Base-by-base conservation (phyloP, 306 rosid genomes). In the Casuarina cunninghamiana region DNA sequence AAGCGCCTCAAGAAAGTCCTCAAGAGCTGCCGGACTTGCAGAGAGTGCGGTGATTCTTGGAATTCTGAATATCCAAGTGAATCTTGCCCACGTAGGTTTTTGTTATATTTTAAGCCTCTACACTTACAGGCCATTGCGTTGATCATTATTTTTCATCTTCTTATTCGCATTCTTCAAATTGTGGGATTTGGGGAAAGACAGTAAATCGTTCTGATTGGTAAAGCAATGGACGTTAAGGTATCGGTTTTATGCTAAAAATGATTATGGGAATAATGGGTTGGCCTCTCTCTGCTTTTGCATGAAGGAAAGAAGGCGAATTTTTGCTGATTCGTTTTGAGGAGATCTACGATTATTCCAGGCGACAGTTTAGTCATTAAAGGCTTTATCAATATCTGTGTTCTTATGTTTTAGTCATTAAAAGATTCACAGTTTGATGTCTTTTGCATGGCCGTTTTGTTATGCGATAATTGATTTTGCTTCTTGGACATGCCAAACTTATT, bases 1-100 rank as follows among this genome's bases (percentile, higher is more conserved):
- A 83, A 87, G 77, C 81, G 89, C 74, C 81, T 94, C 43, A 94
- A 94, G 84, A 89, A 89, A n/a, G 98, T 94, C 21, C 86, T 94
- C 9, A 92, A 89, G 87, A 89, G 80, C 67, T 94, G 98, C 73
- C 84, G 75, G 78, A 72, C 53, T 60, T 89, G 88, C n/a, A 86
- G 82, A 60, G 9, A 48, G n/a, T 62, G 67, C 77, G 58, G 82
- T 26, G 73, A 38, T 19, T 78, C 83, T 69, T 65, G 71, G 48
- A 63, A 74, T 26, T 62, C 77, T 60, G 85, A 85, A 45, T 94
- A 94, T 38, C 86, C 86, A 51, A 86, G 97, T 72, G 88, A 83
- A 72, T 87, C 98, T 71, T 91, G 97, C 79, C 82, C 89, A 35
- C 10, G 98, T 92, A 75, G 82, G 84, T 53, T 46, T 49, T 3